Evolutionary conservation across 345 rosid species (phyloP).

Genomic region (Ricinus communis): DNA sequence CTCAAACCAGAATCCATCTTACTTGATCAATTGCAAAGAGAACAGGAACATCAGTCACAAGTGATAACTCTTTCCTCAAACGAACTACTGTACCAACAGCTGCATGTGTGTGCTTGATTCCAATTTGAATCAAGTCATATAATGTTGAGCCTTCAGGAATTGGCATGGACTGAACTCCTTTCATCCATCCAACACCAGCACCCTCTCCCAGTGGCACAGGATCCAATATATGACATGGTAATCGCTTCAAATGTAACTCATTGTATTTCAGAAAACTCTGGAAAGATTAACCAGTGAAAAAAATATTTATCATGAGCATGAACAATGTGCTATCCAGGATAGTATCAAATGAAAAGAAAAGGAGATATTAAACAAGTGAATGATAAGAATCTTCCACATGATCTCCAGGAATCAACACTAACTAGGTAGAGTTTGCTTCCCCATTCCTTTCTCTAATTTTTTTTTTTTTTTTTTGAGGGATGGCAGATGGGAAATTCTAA

Average conservation of each 20-base stretch:
- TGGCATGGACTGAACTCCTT: slow-evolving; percentile 64
- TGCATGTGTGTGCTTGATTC: slow-evolving; percentile 77
- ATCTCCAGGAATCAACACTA: background rate
- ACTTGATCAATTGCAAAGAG: slow-evolving; percentile 94
- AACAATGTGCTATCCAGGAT: background rate
- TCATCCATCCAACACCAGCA: slow-evolving; percentile 85
- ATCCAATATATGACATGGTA: slow-evolving; percentile 70
- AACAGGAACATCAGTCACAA: slow-evolving; percentile 84
- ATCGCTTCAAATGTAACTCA: slow-evolving; percentile 53
- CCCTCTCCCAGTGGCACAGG: slow-evolving; percentile 91
- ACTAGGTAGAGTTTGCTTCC: no score
- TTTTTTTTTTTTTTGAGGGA: no score
- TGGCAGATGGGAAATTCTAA: no score
- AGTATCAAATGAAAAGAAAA: background rate
- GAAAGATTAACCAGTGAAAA: slow-evolving; percentile 12
- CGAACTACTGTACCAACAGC: slow-evolving; percentile 79
- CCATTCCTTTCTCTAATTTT: no score
- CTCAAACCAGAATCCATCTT: slow-evolving; percentile 29
- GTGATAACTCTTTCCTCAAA: slow-evolving; percentile 84
- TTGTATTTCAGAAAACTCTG: slow-evolving; percentile 79
- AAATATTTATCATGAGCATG: slow-evolving; percentile 6
- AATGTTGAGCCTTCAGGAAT: slow-evolving; percentile 70
- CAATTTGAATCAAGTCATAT: slow-evolving; percentile 74
- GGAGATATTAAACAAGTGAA: background rate
- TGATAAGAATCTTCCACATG: background rate